Evolutionary conservation across 208 protist genomes (phyloP).

Genomic region (Trypanosoma cruzi): DNA sequence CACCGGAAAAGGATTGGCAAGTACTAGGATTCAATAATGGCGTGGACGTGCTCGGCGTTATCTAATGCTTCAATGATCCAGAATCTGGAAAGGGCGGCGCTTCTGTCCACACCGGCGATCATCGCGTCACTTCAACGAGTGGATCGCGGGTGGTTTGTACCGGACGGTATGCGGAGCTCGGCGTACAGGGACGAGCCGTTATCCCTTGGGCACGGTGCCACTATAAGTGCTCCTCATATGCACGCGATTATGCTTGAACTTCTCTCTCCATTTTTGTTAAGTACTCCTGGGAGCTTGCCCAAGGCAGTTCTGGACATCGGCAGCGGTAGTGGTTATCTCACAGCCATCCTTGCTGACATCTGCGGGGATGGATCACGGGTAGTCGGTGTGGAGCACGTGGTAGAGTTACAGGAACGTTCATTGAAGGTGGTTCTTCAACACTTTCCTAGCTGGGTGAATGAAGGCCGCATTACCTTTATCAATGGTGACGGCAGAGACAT

Average conservation of each 20-base stretch:
- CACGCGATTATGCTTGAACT: conserved; percentile 89
- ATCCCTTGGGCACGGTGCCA: conserved; percentile 81
- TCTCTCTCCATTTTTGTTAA: conserved; percentile 50
- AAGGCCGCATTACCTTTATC: conserved; percentile 44
- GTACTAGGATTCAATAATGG: conserved; percentile 39
- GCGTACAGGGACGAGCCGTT: conserved; percentile 80
- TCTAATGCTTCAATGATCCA: conserved; percentile 72
- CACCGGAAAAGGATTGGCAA: background rate
- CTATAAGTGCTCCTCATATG: conserved; percentile 93
- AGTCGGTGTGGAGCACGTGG: conserved; percentile 83
- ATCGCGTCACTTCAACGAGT: conserved; percentile 59
- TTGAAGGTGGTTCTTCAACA: conserved; percentile 42
- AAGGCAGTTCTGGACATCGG: conserved; percentile 75
- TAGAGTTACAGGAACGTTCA: conserved; percentile 47
- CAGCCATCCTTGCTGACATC: conserved; percentile 62
- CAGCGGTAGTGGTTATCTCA: conserved; percentile 92
- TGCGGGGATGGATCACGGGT: conserved; percentile 47
- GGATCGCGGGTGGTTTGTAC: conserved; percentile 83
- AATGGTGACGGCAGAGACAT: conserved; percentile 70
- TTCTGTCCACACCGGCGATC: conserved; percentile 60
- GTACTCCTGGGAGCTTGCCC: background rate
- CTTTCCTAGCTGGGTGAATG: conserved; percentile 43
- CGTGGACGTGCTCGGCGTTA: conserved; percentile 73
- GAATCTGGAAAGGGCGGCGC: conserved; percentile 43
- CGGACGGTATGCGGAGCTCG: background rate